A percentile compares a stretch with the other conserved stretches of the same genome.
Evolutionary conservation across 371 early-diverging fungal genomes (phyloP).

Genomic region (Mortierella sp.): DNA sequence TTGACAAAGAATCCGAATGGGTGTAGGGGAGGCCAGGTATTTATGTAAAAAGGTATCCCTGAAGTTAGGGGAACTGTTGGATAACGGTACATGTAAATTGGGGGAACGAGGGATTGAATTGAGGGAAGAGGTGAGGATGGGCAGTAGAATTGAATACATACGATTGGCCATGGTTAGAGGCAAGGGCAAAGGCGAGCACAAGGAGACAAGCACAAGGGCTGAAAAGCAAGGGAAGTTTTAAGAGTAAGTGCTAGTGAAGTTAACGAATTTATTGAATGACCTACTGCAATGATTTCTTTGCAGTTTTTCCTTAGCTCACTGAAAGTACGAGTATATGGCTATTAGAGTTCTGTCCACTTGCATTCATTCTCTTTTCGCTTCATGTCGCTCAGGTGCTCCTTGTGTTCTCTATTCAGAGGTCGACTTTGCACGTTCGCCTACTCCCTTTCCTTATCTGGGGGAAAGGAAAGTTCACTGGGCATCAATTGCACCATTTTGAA

Average conservation of each 20-base stretch:
- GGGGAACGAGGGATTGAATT: neutral
- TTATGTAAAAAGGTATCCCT: neutral
- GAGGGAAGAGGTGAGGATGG: neutral
- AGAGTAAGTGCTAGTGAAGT: neutral
- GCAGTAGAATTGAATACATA: neutral
- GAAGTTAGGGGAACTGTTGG: neutral
- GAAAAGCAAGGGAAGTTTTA: neutral
- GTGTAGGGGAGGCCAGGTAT: neutral
- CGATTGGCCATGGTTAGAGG: neutral
- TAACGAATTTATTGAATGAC: neutral
- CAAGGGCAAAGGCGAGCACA: neutral
- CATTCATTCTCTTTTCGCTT: neutral
- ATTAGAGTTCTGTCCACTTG: neutral
- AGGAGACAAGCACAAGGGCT: neutral
- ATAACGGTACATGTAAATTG: neutral
- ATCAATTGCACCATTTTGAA: too few species aligned
- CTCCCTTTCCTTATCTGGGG: neutral
- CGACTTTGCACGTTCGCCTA: too few species aligned
- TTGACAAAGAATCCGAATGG: constrained; percentile 16
- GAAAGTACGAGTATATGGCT: neutral
- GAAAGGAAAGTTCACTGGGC: neutral
- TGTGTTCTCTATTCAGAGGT: neutral
- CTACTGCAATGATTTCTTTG: neutral
- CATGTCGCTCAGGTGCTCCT: neutral
- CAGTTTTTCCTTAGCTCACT: neutral